Conservation (phyloP, 2,329 filamentous ascomycete genomes). For the Huntiella savannae region DNA sequence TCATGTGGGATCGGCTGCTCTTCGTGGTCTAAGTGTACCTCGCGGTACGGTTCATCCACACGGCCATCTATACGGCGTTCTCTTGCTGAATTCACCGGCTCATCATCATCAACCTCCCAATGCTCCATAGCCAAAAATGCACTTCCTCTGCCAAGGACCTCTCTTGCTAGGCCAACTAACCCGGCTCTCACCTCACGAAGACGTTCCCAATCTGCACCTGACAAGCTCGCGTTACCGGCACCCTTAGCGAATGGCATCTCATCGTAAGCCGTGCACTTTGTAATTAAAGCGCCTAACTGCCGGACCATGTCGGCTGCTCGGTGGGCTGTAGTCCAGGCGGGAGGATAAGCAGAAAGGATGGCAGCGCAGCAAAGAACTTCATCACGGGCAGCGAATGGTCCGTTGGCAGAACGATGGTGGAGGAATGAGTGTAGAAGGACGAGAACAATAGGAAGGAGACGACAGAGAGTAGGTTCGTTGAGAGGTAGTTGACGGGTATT, state of each 20-base stretch:
- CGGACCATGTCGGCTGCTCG: slow-evolving; percentile 5
- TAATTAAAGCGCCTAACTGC: slow-evolving; percentile 1
- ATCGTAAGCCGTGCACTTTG: not conserved
- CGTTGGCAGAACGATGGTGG: slow-evolving; percentile 1
- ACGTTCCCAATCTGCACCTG: slow-evolving; percentile 2
- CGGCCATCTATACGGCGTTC: not conserved
- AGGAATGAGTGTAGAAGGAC: slow-evolving; percentile 7
- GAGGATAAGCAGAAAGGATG: slow-evolving; percentile 1
- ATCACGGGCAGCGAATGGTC: slow-evolving; percentile 3
- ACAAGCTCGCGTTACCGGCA: not conserved
- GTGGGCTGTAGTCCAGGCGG: slow-evolving; percentile 5
- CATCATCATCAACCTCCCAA: slow-evolving; percentile 1
- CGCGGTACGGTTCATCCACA: not conserved
- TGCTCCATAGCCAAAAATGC: slow-evolving; percentile 7
- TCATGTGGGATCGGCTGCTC: not conserved
- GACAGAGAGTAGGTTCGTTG: slow-evolving; percentile 20
- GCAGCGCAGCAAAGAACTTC: slow-evolving; percentile 4
- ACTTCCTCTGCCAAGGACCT: slow-evolving; percentile 5
- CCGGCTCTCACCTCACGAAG: slow-evolving; percentile 1
- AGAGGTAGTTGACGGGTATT: slow-evolving; percentile 23
- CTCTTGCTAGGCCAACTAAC: slow-evolving; percentile 2
- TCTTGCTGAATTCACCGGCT: not conserved
- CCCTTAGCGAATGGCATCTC: not conserved
- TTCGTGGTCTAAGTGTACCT: not conserved
- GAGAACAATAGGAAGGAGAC: slow-evolving; percentile 6